These are phyloP conservation scores for Galerina sulciceps DNA, from an alignment of 768 basidiomycete species.

Conservation along the genomic window DNA sequence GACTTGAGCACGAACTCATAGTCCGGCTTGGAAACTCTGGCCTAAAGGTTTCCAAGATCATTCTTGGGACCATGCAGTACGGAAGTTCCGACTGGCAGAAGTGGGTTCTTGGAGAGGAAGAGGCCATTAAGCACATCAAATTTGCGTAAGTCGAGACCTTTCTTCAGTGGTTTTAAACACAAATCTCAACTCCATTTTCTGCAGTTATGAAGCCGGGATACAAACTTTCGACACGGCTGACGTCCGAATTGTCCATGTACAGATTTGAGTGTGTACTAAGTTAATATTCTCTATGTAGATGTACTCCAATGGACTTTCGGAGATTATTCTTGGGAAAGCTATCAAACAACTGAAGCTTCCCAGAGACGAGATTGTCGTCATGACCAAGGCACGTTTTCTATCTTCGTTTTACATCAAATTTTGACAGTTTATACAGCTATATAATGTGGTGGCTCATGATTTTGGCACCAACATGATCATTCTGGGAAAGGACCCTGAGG, in stretches of 20 bases:
- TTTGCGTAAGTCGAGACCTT: slow-evolving; percentile 35
- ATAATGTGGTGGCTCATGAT: slow-evolving; percentile 33
- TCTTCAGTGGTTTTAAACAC: background rate
- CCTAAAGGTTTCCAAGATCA: slow-evolving; percentile 66
- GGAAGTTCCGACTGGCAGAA: slow-evolving; percentile 55
- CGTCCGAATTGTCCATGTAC: slow-evolving; percentile 23
- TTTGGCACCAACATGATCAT: slow-evolving; percentile 16
- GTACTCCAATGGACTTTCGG: slow-evolving; percentile 70
- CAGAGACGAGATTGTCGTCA: slow-evolving; percentile 74
- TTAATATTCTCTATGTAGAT: slow-evolving; percentile 36
- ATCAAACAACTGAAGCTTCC: slow-evolving; percentile 69
- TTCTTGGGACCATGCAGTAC: slow-evolving; percentile 68
- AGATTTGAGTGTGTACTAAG: background rate
- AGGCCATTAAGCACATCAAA: slow-evolving; percentile 58
- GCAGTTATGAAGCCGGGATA: slow-evolving; percentile 64
- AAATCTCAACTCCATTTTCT: background rate
- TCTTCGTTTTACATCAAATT: background rate
- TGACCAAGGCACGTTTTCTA: slow-evolving; percentile 62
- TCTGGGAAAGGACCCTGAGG: slow-evolving; percentile 31
- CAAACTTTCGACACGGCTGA: slow-evolving; percentile 66
- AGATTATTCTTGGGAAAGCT: slow-evolving; percentile 71
- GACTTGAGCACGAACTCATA: slow-evolving; percentile 16
- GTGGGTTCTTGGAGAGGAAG: slow-evolving; percentile 52
- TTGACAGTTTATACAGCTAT: slow-evolving; percentile 36
- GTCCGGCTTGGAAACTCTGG: slow-evolving; percentile 57